phyloP scores from a whole-genome alignment of 2,329 filamentous ascomycete species.

The Apiospora hydei region DNA sequence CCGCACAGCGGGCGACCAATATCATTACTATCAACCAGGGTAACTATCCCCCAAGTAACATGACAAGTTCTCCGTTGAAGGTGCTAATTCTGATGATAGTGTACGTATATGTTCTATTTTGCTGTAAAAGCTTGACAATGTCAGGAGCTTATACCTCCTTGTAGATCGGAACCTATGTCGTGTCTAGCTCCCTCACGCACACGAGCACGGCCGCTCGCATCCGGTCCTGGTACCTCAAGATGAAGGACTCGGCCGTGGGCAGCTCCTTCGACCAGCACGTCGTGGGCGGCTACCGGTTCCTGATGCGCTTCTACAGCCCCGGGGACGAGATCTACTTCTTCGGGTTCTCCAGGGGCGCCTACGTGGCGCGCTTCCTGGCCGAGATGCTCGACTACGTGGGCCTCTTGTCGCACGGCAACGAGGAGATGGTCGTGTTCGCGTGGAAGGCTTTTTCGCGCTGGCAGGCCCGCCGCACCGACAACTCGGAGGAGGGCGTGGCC shows the following conservation, averaged over 20 bases:
- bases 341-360: constrained; percentile 76
- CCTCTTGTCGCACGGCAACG: constrained; percentile 80
- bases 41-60: not conserved
- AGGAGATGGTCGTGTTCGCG: constrained; percentile 84
- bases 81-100: not conserved
- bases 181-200: constrained; percentile 65
- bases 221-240: constrained; percentile 73
- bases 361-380: constrained; percentile 77
- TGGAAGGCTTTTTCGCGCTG: constrained; percentile 83
- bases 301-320: constrained; percentile 75
- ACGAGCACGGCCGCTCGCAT: constrained; percentile 63
- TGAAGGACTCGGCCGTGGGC: constrained; percentile 81
- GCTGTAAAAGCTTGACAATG: not conserved
- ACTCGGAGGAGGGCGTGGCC: constrained; percentile 52
- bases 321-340: constrained; percentile 75
- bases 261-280: constrained; percentile 85
- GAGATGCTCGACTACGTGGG: constrained; percentile 89
- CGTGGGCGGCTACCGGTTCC: constrained; percentile 81
- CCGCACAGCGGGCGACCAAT: constrained; percentile 66
- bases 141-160: constrained; percentile 65
- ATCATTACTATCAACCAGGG: constrained; percentile 24
- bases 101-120: not conserved
- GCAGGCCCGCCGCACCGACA: constrained; percentile 63
- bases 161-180: constrained; percentile 77
- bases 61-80: not conserved